Base-by-base conservation (phyloP, 2,329 filamentous ascomycete genomes). In the Talaromyces funiculosus region DNA sequence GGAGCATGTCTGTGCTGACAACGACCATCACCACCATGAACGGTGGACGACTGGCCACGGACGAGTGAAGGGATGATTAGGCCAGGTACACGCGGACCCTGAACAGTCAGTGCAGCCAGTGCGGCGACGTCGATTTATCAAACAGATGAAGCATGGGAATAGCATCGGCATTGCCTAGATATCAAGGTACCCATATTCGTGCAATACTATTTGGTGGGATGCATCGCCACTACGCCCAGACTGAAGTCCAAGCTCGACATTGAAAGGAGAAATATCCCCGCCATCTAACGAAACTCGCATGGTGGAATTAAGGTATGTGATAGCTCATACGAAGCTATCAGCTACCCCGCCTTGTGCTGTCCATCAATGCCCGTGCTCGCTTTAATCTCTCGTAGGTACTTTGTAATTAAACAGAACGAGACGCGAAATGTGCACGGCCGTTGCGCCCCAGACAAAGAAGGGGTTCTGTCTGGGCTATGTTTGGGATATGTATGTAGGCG, bases 301-400 rank as follows among this genome's bases (percentile, higher is more conserved):
- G 45, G 14, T 55, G 18, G 37, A 29, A 42, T 55, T 55, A 55
- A 42, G 37, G 37, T 55, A 55, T 55, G n/a, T 55, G 53, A 55
- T 55, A 42, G 35, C 53, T 55, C 53, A 42, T 37, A 55, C 35
- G 16, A 18, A 55, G 53, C 53, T 29, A 26, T 20, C 29, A 55
- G 53, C 53, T 55, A 55, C 53, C 53, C 53, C 53, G 33, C 53
- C 53, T 42, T 20, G 16, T 14, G 10, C 12, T 24, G 3, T 29
- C 14, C 43, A 45, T 14, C 24, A 43, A 43, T 43, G 20, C 40
- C n/a, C 45, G 24, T 47, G 24, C 29, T 42, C 40, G 18, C 40
- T 22, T 18, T 6, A 40, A 9, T 33, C 31, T 33, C 31, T 33
- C 9, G 31, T 12, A n/a, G n/a, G n/a, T n/a, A n/a, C 9, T 33